Percentiles rank a stretch among this genome's conserved stretches.
phyloP scores from a whole-genome alignment of 2,329 filamentous ascomycete species.

The Penicillium sp. region DNA sequence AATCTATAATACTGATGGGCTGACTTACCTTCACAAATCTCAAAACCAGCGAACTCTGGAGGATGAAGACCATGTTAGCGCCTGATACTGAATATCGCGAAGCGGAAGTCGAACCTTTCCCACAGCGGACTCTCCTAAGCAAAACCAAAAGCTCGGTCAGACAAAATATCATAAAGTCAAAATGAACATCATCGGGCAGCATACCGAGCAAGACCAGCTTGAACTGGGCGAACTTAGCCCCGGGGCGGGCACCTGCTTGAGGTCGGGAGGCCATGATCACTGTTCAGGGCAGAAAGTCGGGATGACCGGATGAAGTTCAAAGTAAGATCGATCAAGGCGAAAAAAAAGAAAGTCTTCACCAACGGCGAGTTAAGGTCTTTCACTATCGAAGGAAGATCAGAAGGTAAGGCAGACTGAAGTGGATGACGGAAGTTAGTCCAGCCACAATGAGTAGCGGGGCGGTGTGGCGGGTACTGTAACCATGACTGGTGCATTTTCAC shows the following conservation, averaged over 20 bases:
- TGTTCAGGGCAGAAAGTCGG: constrained; percentile 15
- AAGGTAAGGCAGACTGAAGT: constrained; percentile 25
- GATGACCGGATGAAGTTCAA: constrained; percentile 1
- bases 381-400: constrained; percentile 12
- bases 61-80: constrained; percentile 35
- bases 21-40: constrained; percentile 91
- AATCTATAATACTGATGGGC: background rate
- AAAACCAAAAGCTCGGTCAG: constrained; percentile 41
- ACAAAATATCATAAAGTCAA: background rate
- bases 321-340: background rate
- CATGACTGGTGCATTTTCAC: constrained; percentile 2
- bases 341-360: background rate
- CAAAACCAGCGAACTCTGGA: constrained; percentile 90
- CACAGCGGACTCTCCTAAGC: constrained; percentile 89
- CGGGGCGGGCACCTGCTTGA: constrained; percentile 66
- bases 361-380: background rate
- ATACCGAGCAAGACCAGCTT: constrained; percentile 95
- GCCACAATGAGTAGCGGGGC: constrained; percentile 30
- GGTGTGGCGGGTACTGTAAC: constrained; percentile 24
- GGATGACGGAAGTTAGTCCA: constrained; percentile 37
- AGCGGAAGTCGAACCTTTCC: constrained; percentile 71
- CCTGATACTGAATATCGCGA: constrained; percentile 14
- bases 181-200: constrained; percentile 30
- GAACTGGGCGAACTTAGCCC: constrained; percentile 93
- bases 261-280: constrained; percentile 79